Evolutionary conservation across 2,329 filamentous ascomycete genomes (phyloP), one percentile per base, ranked within the genome.

Genomic region (Cladosporium sphaerospermum): DNA sequence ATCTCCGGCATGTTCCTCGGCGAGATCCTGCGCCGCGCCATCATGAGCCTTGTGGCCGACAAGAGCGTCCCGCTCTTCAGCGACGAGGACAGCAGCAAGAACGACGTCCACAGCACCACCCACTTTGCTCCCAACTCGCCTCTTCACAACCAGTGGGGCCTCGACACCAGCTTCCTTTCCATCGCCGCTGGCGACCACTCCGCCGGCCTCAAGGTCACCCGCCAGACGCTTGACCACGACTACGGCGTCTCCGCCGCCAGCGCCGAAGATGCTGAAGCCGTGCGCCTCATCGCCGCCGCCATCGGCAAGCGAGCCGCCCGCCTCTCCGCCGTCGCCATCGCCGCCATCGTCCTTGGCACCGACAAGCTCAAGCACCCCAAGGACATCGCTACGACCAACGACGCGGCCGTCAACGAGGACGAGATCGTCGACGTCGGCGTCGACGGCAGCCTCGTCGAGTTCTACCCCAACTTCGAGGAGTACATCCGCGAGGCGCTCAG

Each of bases 1-100:
- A 86, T 99, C 13, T 96, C 90, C 0, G 93, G 93, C 69, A 97
- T 99, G 92, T 99, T 97, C 75, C 73, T 99, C 45, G 93, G 93
- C 52, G 93, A 99, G 71, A 91, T 97, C 58, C 79, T 96, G 52
- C 86, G 93, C 52, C 79, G 89, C 42, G 84, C 85, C 13, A 74
- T 96, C 18, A 69, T 93, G 47, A 78, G 83, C 54, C 79, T 96
- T 68, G 75, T 91, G 64, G 79, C 86, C 62, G 79, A 88, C 61
- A 76, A 83, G 28, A 69, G 78, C 1, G 73, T 86, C 6, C 77
- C 83, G 2, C 78, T 96, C 34, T 95, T 96, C 79, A 81, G 79
- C 62, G 87, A 91, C 62, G 79, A 81, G 53, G 84, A 88, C 71
- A 86, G 86, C 19, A 83, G 80, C 64, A 78, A 78, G 59, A 89